Evolutionary conservation across 116 monocot genomes (phyloP).

Genomic region (Thalassia testudinum): DNA sequence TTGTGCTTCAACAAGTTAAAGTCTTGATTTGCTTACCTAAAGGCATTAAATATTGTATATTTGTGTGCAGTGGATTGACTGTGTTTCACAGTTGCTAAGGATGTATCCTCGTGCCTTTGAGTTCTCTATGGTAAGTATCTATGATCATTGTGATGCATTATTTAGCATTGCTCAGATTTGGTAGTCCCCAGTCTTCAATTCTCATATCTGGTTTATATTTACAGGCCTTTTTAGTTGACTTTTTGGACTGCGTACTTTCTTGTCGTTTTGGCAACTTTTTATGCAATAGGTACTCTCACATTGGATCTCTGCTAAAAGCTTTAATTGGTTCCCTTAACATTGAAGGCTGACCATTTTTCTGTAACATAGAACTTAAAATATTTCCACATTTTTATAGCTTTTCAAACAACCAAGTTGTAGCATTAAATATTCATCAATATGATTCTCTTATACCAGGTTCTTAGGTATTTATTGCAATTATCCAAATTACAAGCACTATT

Average conservation of each 20-base stretch:
- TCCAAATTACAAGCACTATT: neutral
- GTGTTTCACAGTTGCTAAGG: conserved; percentile 73
- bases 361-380: too few relatives aligned
- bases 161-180: too few relatives aligned
- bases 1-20: too few relatives aligned
- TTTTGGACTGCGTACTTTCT: conserved; percentile 83
- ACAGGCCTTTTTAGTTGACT: conserved; percentile 87
- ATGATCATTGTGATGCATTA: neutral
- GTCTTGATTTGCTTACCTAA: too few relatives aligned
- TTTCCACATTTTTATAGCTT: too few relatives aligned
- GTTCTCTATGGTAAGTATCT: conserved; percentile 67
- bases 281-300: conserved; percentile 64
- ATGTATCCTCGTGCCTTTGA: conserved; percentile 96
- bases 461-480: neutral
- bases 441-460: neutral
- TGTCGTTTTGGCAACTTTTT: conserved; percentile 97
- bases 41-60: too few relatives aligned
- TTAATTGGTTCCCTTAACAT: too few relatives aligned
- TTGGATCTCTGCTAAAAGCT: too few relatives aligned
- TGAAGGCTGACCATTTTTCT: neutral
- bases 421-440: too few relatives aligned
- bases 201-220: conserved; percentile 4
- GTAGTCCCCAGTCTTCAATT: too few relatives aligned
- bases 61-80: conserved; percentile 86
- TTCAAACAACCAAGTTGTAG: too few relatives aligned